phyloP scores from a whole-genome alignment of 768 basidiomycete species.

The Tulasnella sp. region DNA sequence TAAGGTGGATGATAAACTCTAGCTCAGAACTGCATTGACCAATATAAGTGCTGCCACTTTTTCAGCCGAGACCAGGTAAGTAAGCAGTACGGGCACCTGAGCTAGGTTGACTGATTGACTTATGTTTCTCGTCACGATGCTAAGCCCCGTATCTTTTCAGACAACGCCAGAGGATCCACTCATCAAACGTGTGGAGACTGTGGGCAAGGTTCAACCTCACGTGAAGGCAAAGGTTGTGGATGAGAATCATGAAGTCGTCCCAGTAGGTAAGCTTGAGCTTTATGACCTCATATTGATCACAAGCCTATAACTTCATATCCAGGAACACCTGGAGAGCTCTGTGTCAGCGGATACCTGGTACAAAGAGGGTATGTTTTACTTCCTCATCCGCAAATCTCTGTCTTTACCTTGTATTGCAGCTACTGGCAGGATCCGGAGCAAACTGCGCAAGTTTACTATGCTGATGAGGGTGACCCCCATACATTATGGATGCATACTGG shows the following conservation, averaged over 20 bases:
- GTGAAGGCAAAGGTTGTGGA: constrained; percentile 63
- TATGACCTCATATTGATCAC: not conserved
- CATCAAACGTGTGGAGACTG: constrained; percentile 66
- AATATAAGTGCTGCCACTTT: not conserved
- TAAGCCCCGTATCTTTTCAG: constrained; percentile 74
- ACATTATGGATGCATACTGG: constrained; percentile 71
- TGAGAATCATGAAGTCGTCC: constrained; percentile 44
- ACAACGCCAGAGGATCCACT: constrained; percentile 56
- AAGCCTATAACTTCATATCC: not conserved
- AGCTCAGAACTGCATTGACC: not conserved
- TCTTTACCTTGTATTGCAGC: constrained; percentile 26
- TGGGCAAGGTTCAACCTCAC: constrained; percentile 63
- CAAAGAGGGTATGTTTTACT: constrained; percentile 52
- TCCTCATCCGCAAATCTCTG: not conserved
- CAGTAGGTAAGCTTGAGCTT: constrained; percentile 35
- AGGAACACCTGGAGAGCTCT: constrained; percentile 52
- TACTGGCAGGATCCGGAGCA: constrained; percentile 69
- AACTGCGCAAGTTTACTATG: constrained; percentile 38
- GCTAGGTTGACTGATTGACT: too few species aligned
- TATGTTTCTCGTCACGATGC: not conserved
- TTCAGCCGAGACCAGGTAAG: constrained; percentile 13
- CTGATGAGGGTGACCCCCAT: constrained; percentile 27
- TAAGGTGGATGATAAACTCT: constrained; percentile 27
- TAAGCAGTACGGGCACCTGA: not conserved
- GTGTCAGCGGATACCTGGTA: constrained; percentile 59